phyloP scores from a whole-genome alignment of 2,329 filamentous ascomycete genomes.

The Colletotrichum sidae region DNA sequence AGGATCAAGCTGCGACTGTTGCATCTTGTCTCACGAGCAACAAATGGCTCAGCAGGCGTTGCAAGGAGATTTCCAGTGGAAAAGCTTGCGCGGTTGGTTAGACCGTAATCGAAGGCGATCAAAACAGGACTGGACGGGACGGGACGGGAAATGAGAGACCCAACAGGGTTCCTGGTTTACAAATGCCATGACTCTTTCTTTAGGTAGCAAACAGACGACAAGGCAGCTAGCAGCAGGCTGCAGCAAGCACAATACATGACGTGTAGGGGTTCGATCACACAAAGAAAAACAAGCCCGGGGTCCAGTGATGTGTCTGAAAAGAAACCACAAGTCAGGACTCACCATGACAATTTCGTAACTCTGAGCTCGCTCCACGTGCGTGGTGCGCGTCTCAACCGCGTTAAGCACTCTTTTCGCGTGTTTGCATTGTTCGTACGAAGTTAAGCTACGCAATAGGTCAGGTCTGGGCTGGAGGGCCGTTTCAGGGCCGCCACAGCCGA shows the following conservation, averaged over 20 bases:
- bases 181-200: slow-evolving; percentile 17
- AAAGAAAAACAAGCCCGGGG: slow-evolving; percentile 14
- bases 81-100: slow-evolving; percentile 16
- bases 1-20: slow-evolving; percentile 89
- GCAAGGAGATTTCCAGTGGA: slow-evolving; percentile 19
- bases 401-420: slow-evolving; percentile 37
- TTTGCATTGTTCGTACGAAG: background rate
- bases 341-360: slow-evolving; percentile 19
- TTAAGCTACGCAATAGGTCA: background rate
- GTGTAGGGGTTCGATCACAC: slow-evolving; percentile 13
- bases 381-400: slow-evolving; percentile 35
- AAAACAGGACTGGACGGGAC: background rate
- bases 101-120: slow-evolving; percentile 23
- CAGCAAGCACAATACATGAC: slow-evolving; percentile 9
- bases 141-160: slow-evolving; percentile 26
- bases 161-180: slow-evolving; percentile 30
- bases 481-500: slow-evolving; percentile 15
- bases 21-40: slow-evolving; percentile 53
- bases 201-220: slow-evolving; percentile 1
- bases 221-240: slow-evolving; percentile 12
- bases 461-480: slow-evolving; percentile 9
- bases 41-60: slow-evolving; percentile 3
- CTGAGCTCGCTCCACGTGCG: slow-evolving; percentile 8
- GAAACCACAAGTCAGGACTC: slow-evolving; percentile 6
- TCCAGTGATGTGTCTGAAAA: slow-evolving; percentile 11